Base-by-base conservation (phyloP, 371 early-diverging fungal genomes). In the Funneliformis caledonium region DNA sequence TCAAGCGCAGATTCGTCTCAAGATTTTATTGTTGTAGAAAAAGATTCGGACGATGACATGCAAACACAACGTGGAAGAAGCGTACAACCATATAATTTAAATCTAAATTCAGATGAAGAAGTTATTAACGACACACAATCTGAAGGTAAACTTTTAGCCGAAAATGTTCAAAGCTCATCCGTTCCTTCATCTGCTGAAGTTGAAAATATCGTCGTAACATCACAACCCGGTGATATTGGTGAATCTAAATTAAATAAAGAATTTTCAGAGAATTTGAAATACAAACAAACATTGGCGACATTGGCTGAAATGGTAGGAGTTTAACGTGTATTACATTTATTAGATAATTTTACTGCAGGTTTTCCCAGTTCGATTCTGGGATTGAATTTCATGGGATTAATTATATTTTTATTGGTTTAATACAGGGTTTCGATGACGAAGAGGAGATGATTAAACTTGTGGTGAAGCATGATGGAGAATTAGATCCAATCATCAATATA, bases 21-120 rank as follows among this genome's bases (percentile, higher is more conserved):
- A 60, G 77, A 77, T 77, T 77, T 65, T 33, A 65, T 65, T 65
- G 64, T 77, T 64, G 77, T 77, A 19, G 77, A 77, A 48, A 75
- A 75, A 61, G 59, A 75, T 56, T 73, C 74, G 5, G 74, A 73
- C 14, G 56, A 73, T 56, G 50, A 73, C 9, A 37, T n/a, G 33
- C 52, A 16, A 52, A 14, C 16, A 16, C 56, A 56, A 56, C 56
- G 31, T 64, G 65, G 65, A 64, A 64, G 33, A 64, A 64, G 64
- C 33, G 22, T 3, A 31, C 33, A 22, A 64, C 31, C 64, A n/a
- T 64, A 33, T 64, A 33, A 4, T 64, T 12, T 64, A 0, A 64
- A 26, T 8, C 33, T 3, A 31, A 31, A 26, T 64, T 22, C 31
- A 26, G 12, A 14, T 65, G 16, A 22, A 33, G 16, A 65, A 65